Evolutionary conservation across 805 yeast species (phyloP).

Genomic region (Candida krabiensis): DNA sequence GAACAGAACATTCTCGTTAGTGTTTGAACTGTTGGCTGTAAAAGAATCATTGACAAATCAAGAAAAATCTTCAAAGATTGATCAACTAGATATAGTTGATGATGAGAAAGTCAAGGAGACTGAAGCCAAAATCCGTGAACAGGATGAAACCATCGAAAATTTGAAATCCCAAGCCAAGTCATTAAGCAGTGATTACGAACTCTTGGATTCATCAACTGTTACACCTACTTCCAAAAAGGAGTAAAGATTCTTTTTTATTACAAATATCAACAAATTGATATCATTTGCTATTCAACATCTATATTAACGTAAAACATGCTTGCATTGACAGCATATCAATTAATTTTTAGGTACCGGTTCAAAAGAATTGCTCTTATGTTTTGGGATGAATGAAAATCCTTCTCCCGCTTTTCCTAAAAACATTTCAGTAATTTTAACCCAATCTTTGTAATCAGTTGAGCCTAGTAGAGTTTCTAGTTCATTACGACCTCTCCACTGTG

Average conservation of each 20-base stretch:
- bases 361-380: conserved; percentile 91
- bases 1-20: conserved; percentile 79
- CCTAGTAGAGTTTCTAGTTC: conserved; percentile 90
- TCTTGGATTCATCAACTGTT: conserved; percentile 1
- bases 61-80: conserved; percentile 10
- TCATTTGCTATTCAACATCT: no score
- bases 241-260: no score
- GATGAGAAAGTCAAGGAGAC: conserved; percentile 44
- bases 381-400: conserved; percentile 79
- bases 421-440: conserved; percentile 96
- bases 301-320: no score
- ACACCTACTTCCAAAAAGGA: conserved; percentile 2
- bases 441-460: conserved; percentile 81
- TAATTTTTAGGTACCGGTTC: conserved; percentile 24
- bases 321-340: not conserved
- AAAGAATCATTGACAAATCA: conserved; percentile 49
- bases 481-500: conserved; percentile 87
- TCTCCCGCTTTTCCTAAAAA: conserved; percentile 85
- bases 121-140: conserved; percentile 51
- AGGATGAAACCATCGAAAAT: conserved; percentile 62
- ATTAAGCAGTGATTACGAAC: conserved; percentile 63
- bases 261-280: no score
- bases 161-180: conserved; percentile 73
- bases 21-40: conserved; percentile 65
- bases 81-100: conserved; percentile 29